Conservation (phyloP, 345 rosid genomes). For the Aurinia saxatilis region DNA sequence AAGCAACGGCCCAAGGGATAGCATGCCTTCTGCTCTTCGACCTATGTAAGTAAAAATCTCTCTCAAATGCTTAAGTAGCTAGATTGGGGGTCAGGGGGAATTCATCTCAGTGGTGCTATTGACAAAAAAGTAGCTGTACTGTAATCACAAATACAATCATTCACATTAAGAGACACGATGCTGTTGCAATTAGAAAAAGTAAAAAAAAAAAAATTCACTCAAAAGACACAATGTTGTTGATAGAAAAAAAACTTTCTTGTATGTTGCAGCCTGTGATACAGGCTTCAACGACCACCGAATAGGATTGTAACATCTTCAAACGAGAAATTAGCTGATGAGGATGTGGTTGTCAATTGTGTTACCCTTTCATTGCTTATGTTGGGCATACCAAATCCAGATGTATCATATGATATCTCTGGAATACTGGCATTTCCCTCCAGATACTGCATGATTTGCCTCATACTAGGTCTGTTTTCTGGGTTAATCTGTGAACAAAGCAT, state of each 20-base stretch:
- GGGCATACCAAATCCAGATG: constrained; percentile 22
- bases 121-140: background rate
- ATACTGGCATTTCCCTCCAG: constrained; percentile 17
- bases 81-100: background rate
- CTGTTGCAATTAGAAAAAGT: too few species aligned
- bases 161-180: background rate
- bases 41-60: constrained; percentile 3
- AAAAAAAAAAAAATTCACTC: too few species aligned
- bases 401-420: constrained; percentile 11
- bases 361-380: constrained; percentile 16
- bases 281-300: background rate
- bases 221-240: too few species aligned
- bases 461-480: constrained; percentile 24
- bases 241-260: background rate
- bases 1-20: background rate
- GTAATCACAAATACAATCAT: background rate
- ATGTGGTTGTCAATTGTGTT: constrained; percentile 7
- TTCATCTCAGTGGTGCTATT: too few species aligned
- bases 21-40: background rate
- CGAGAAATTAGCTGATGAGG: constrained; percentile 16
- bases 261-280: background rate
- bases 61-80: background rate
- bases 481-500: constrained; percentile 33
- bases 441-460: constrained; percentile 31
- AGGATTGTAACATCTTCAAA: constrained; percentile 12